These are phyloP conservation scores for Phytophthora crassamura DNA, from an alignment of 352 stramenopile genomes.

Conservation along the genomic window DNA sequence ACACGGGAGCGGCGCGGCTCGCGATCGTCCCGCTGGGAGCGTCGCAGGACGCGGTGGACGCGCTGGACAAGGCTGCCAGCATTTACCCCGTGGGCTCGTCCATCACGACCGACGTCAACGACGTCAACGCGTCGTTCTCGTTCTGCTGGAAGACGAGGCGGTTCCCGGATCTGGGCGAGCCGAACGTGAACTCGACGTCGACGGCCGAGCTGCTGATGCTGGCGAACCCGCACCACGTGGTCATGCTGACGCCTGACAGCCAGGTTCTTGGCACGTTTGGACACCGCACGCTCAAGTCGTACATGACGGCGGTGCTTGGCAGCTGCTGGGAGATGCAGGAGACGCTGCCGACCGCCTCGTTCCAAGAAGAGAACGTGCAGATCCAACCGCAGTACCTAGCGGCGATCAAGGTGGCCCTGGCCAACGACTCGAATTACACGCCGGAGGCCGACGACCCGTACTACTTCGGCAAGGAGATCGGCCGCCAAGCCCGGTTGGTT, in stretches of 20 bases:
- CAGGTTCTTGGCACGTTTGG: conserved; percentile 58
- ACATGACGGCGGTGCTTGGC: conserved; percentile 77
- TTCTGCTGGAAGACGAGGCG: conserved; percentile 71
- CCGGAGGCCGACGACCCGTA: conserved; percentile 76
- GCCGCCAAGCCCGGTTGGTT: conserved; percentile 71
- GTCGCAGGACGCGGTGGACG: conserved; percentile 24
- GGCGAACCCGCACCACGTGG: conserved; percentile 76
- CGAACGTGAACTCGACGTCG: conserved; percentile 20
- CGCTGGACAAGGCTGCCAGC: conserved; percentile 57
- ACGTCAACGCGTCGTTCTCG: conserved; percentile 40
- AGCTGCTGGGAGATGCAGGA: conserved; percentile 71
- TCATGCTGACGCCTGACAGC: conserved; percentile 43
- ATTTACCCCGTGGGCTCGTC: conserved; percentile 61
- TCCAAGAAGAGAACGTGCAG: conserved; percentile 42
- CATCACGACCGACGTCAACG: conserved; percentile 47
- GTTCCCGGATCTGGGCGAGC: conserved; percentile 39
- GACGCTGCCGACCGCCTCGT: conserved; percentile 56
- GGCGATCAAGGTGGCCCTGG: conserved; percentile 60
- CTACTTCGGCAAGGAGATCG: conserved; percentile 90
- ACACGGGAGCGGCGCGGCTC: conserved; percentile 62
- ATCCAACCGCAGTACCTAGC: conserved; percentile 47
- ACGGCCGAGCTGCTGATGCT: conserved; percentile 68
- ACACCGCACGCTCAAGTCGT: conserved; percentile 81
- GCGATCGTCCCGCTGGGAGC: conserved; percentile 60
- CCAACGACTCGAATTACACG: conserved; percentile 75